A percentile compares a stretch with the other conserved stretches of the same genome.
Evolutionary conservation across 1,284 basidiomycete genomes (phyloP).

Genomic region (Apiotrichum sp.): DNA sequence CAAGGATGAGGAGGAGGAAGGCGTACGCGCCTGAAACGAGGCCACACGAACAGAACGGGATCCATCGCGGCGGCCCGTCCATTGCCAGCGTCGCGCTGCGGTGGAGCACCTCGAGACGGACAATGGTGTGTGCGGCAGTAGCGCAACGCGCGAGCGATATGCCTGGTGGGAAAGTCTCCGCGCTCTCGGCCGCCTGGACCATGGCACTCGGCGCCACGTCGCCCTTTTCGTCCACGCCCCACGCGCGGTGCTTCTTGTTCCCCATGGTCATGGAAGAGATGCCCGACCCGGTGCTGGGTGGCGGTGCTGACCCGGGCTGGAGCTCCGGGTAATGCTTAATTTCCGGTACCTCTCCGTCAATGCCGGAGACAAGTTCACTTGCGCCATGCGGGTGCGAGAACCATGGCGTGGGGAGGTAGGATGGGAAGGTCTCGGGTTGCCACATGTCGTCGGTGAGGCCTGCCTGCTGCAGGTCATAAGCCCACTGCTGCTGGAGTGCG

Average conservation of each 20-base stretch:
- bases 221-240: slow-evolving; percentile 42
- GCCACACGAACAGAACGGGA: slow-evolving; percentile 48
- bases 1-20: slow-evolving; percentile 45
- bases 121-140: slow-evolving; percentile 46
- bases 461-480: slow-evolving; percentile 7
- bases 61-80: slow-evolving; percentile 40
- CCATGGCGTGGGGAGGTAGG: slow-evolving; percentile 42
- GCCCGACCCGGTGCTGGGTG: neutral
- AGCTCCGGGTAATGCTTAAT: neutral
- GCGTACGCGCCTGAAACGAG: slow-evolving; percentile 45
- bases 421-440: slow-evolving; percentile 38
- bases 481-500: slow-evolving; percentile 4
- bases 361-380: slow-evolving; percentile 13
- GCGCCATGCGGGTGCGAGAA: slow-evolving; percentile 37
- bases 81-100: slow-evolving; percentile 43
- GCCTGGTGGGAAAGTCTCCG: slow-evolving; percentile 44
- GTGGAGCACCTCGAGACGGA: slow-evolving; percentile 46
- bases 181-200: slow-evolving; percentile 1
- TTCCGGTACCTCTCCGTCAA: neutral
- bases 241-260: slow-evolving; percentile 35
- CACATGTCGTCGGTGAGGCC: slow-evolving; percentile 33
- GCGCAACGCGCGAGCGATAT: slow-evolving; percentile 44
- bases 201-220: slow-evolving; percentile 15
- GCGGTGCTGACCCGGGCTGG: neutral
- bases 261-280: neutral